Evolutionary conservation across 164 flowering plant genomes (phyloP), one percentile per base, ranked within the genome.

Genomic region (Chloranthus sessilifolius): DNA sequence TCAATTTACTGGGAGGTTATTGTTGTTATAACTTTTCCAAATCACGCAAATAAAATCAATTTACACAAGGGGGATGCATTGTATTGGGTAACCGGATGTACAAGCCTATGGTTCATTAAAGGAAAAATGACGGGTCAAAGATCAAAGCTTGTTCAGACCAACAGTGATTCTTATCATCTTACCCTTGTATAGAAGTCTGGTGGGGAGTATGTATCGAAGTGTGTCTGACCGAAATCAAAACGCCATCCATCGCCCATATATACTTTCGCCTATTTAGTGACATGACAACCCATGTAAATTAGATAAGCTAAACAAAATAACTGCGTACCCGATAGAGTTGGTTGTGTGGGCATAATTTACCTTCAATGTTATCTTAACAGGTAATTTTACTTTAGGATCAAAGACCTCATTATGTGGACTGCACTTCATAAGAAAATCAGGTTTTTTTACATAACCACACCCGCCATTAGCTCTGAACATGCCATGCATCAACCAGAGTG

Each of bases 401-500:
- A 71, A 76, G 23, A 64, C 71, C 30, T 63, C 66, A 26, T 50
- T 46, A 43, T 60, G 10, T 11, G 67, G 58, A 34, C 58, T 70
- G 26, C 0, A 30, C 28, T 60, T 50, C 24, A 73, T 50, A 7
- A 78, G 49, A 56, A 75, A 51, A 35, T 71, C 75, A 2, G 83
- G 83, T 52, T 78, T 78, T 52, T 73, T 78, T 25, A 78, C 73
- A 59, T 75, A 78, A 2, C 83, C 83, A 49, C 76, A 70, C 11
- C 83, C 80, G 42, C 83, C 80, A 47, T 78, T 78, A 15, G 80
- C 75, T 55, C 74, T 73, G 53, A 78, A 78, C 77, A 78, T 56
- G 12, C 83, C 83, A 33, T 78, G 83, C 83, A 78, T 78, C 62
- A 78, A 55, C 83, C 83, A 72, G 30, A 78, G 74, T 34, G 74